These are phyloP conservation scores for Pueraria montana DNA, from an alignment of 306 rosid genomes.

Conservation along the genomic window DNA sequence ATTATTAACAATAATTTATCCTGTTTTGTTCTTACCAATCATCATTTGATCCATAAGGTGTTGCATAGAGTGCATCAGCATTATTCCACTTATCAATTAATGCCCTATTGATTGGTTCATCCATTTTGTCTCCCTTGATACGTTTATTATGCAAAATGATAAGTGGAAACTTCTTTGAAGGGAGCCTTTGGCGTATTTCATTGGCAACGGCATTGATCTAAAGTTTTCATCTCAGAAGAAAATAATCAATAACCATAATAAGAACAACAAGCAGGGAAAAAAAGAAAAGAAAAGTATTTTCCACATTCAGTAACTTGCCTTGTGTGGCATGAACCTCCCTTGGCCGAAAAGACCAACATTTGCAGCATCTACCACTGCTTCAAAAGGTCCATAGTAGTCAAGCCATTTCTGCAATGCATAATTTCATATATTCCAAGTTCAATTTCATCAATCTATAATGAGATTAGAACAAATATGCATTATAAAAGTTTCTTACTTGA, in stretches of 20 bases:
- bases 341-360: constrained; percentile 87
- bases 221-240: constrained; percentile 35
- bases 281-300: constrained; percentile 4
- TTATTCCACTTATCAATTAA: constrained; percentile 82
- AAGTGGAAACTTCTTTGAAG: constrained; percentile 89
- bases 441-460: constrained; percentile 34
- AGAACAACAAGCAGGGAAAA: constrained; percentile 16
- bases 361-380: constrained; percentile 96
- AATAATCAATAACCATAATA: constrained; percentile 17
- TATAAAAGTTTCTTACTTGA: constrained; percentile 69
- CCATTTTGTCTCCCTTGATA: constrained; percentile 76
- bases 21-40: constrained; percentile 76
- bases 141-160: constrained; percentile 87
- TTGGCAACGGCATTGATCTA: constrained; percentile 83
- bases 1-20: constrained; percentile 6
- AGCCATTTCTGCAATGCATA: constrained; percentile 86
- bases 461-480: constrained; percentile 36
- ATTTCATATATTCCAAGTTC: constrained; percentile 24
- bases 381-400: constrained; percentile 88
- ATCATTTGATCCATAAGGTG: constrained; percentile 91
- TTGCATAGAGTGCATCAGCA: constrained; percentile 85
- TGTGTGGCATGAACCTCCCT: constrained; percentile 76
- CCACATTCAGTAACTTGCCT: constrained; percentile 66
- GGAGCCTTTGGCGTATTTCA: constrained; percentile 78
- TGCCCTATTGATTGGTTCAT: constrained; percentile 69